A percentile compares a stretch with the other conserved stretches of the same genome.
phyloP scores from a whole-genome alignment of 768 basidiomycete genomes.

The Trametes cubensis region DNA sequence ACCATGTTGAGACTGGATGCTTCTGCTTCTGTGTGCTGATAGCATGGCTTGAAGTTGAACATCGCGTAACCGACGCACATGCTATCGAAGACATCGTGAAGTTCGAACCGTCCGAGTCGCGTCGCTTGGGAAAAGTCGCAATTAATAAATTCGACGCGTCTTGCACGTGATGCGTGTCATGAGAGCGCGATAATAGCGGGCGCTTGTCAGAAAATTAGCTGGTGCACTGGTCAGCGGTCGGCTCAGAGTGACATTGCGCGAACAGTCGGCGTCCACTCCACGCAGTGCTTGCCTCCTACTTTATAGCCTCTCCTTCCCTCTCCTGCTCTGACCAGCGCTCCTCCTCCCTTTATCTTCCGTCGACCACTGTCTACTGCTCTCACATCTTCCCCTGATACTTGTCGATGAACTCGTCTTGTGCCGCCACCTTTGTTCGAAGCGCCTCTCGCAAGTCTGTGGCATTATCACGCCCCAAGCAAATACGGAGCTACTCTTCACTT shows the following conservation, averaged over 20 bases:
- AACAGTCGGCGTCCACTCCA: background rate
- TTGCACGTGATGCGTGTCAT: conserved; percentile 17
- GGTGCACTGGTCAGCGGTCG: background rate
- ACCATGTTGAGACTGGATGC: too few species aligned
- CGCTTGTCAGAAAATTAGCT: conserved; percentile 14
- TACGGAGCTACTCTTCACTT: conserved; percentile 28
- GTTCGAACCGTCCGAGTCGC: too few species aligned
- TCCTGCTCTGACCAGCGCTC: background rate
- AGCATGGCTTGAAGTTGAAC: too few species aligned
- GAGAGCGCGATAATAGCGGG: background rate
- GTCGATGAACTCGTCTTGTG: conserved; percentile 17
- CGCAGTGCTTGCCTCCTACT: background rate
- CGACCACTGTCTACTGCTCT: background rate
- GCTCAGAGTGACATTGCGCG: too few species aligned
- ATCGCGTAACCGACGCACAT: too few species aligned
- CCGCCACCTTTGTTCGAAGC: conserved; percentile 9
- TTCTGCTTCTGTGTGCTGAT: too few species aligned
- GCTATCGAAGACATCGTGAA: too few species aligned
- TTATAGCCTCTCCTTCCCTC: background rate
- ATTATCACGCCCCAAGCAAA: conserved; percentile 2
- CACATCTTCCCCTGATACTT: background rate
- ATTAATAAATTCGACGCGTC: conserved; percentile 3
- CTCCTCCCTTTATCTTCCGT: background rate
- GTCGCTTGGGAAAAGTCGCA: background rate
- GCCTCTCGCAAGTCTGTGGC: conserved; percentile 11